Base-by-base conservation (phyloP, 805 yeast species). In the Wickerhamiella lipophila region DNA sequence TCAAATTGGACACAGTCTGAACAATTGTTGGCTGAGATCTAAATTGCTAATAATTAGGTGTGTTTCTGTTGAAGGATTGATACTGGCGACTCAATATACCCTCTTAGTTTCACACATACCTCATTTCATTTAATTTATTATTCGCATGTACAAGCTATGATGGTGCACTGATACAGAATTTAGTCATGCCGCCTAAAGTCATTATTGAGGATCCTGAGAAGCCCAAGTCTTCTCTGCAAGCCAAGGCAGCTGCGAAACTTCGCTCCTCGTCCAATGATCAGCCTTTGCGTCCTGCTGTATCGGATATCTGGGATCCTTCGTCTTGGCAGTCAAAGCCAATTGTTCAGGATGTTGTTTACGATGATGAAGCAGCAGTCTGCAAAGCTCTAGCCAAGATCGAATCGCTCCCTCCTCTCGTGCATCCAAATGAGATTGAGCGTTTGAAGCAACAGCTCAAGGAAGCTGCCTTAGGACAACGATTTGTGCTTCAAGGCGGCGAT, bases 301-400 rank as follows among this genome's bases (percentile, higher is more conserved):
- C 43, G 29, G 34, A 36, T 15, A 56, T 54, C 36, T 68, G 72
- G 72, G 56, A 60, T 39, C 70, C 68, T 9, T 59, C 69, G 3
- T 62, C 70, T 45, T 68, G 72, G 72, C 72, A 68, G 47, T 49
- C 57, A 3, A 64, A 65, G 55, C 72, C 73, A 6, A 67, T 68
- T 46, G 64, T 59, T 12, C 72, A 68, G 56, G 72, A 68, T 43
- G 72, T 68, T 2, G 64, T 66, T 16, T 68, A 69, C 54, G 68
- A 66, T 46, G 68, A 69, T 55, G 60, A 57, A 29, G 50, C 51
- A 15, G 58, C 58, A 25, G 66, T 68, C 12, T 73, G 68, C 50
- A 53, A 56, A 49, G 70, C 72, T 4, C 55, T 68, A 15, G 63
- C 69, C 46, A 68, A 68, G 49, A 59, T 68, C 7, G 72, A 68